Conservation (phyloP, 1,284 basidiomycete species). For the Heimioporus retisporus region DNA sequence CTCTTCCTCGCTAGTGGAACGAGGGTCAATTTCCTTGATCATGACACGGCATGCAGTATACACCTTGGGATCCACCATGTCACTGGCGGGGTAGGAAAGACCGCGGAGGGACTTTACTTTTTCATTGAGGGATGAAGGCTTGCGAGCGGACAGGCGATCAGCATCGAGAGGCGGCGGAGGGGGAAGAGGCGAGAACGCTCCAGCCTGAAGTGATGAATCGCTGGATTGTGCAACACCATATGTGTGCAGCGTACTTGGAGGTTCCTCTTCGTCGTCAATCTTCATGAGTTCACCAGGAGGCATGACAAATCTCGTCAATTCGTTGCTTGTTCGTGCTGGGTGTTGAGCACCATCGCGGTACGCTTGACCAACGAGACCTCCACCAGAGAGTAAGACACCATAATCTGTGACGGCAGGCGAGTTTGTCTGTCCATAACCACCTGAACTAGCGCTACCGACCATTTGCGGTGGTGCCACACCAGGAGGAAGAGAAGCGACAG, state of each 20-base stretch:
- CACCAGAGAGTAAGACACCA: slow-evolving; percentile 41
- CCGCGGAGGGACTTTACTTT: slow-evolving; percentile 45
- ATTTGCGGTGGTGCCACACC: slow-evolving; percentile 41
- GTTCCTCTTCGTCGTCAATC: slow-evolving; percentile 43
- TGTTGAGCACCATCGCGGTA: slow-evolving; percentile 36
- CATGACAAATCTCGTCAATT: slow-evolving; percentile 39
- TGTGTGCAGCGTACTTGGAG: slow-evolving; percentile 34
- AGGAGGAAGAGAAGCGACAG: slow-evolving; percentile 41
- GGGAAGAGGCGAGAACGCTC: slow-evolving; percentile 47
- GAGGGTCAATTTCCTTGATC: slow-evolving; percentile 55
- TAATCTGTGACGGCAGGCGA: slow-evolving; percentile 44
- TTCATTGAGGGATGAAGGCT: slow-evolving; percentile 40
- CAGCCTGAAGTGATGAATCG: slow-evolving; percentile 37
- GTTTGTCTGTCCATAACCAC: slow-evolving; percentile 30
- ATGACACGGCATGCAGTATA: slow-evolving; percentile 70
- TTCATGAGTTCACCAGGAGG: slow-evolving; percentile 41
- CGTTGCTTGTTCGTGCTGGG: slow-evolving; percentile 40
- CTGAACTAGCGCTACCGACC: slow-evolving; percentile 42
- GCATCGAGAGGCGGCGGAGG: slow-evolving; percentile 51
- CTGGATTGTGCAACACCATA: slow-evolving; percentile 36
- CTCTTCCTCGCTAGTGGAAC: slow-evolving; percentile 36
- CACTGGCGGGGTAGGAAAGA: slow-evolving; percentile 49
- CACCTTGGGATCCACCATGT: slow-evolving; percentile 61
- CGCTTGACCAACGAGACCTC: slow-evolving; percentile 44
- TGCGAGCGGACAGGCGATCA: slow-evolving; percentile 45